Base-by-base conservation (phyloP, 352 stramenopile species). In the Pythium vanterpoolii region DNA sequence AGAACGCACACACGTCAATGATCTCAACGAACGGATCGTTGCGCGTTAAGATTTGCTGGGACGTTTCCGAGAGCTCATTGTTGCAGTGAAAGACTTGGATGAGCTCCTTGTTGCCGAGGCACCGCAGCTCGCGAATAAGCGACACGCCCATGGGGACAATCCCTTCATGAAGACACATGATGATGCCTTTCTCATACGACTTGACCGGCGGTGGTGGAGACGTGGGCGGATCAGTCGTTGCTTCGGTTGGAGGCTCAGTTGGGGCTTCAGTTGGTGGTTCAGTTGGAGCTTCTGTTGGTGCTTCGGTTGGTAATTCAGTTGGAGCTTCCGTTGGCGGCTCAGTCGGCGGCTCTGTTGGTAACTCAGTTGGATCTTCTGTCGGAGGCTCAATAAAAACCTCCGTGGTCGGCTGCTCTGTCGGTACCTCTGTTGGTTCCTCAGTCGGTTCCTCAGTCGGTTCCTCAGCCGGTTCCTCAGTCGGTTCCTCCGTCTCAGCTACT, bases 1-100 rank as follows among this genome's bases (percentile, higher is more conserved):
- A 64, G 45, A 73, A 69, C 28, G 56, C 54, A 59, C 76, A 85
- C 24, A 79, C 76, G 39, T 85, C 73, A 47, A 83, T 70, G 54
- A 85, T 73, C 62, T 83, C 70, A 5, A 83, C 47, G 21, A 58
- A 38, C 8, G 43, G 49, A 18, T 71, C 64, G n/a, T 64, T 59
- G 11, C 47, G 33, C n/a, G 27, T 60, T 13, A 71, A 53, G 24
- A 71, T 19, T 13, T 54, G 21, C n/a, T 62, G 53, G 1, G 45
- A 46, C 19, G 50, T 40, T 23, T 56, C 47, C 13, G 51, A 52
- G 8, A 66, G 54, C 33, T 66, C 57, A 14, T 51, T 39, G 33
- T 62, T 57, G 48, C 64, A 71, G 43, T 71, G 64, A 27, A 63
- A 71, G 19, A 71, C 34, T 26, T 71, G 56, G 24, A 71, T 64